Evolutionary conservation across 306 rosid species (phyloP).

Genomic region (Castanea mollissima): DNA sequence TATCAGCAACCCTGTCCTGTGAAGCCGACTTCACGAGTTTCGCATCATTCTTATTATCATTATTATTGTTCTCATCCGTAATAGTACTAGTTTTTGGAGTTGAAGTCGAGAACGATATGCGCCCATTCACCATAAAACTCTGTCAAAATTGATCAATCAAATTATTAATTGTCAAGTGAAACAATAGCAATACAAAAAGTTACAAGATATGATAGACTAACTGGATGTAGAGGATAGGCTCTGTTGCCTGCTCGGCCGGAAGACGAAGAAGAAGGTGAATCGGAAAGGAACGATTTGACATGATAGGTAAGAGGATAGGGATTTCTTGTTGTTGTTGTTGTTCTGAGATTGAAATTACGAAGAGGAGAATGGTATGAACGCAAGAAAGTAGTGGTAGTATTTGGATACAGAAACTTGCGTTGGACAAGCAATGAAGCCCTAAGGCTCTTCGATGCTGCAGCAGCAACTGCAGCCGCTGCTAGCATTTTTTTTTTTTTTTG

Average conservation of each 20-base stretch:
- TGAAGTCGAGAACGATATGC: conserved; percentile 35
- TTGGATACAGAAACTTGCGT: too few species aligned
- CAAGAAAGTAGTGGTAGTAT: too few species aligned
- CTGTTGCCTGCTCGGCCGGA: conserved; percentile 3
- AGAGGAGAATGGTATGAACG: too few species aligned
- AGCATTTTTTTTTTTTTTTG: too few species aligned
- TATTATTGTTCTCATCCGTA: not conserved
- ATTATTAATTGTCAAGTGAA: too few species aligned
- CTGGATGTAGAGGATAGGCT: conserved; percentile 14
- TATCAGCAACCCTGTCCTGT: conserved; percentile 36
- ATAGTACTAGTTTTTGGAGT: not conserved
- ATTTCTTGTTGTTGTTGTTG: not conserved
- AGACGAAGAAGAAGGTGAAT: conserved; percentile 8
- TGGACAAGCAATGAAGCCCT: too few species aligned
- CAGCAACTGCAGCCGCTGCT: too few species aligned
- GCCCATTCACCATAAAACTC: conserved; percentile 29
- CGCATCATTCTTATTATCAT: conserved; percentile 18
- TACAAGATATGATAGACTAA: conserved; percentile 13
- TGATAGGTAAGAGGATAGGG: conserved; percentile 17
- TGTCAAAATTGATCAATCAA: not conserved
- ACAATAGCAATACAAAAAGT: not conserved
- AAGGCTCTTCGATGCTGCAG: too few species aligned
- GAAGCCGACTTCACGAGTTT: conserved; percentile 1
- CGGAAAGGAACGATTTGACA: conserved; percentile 36
- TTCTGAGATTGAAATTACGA: not conserved